These are phyloP conservation scores for Lasiodiplodia gonubiensis DNA, from an alignment of 2,329 filamentous ascomycete genomes.

Conservation along the genomic window DNA sequence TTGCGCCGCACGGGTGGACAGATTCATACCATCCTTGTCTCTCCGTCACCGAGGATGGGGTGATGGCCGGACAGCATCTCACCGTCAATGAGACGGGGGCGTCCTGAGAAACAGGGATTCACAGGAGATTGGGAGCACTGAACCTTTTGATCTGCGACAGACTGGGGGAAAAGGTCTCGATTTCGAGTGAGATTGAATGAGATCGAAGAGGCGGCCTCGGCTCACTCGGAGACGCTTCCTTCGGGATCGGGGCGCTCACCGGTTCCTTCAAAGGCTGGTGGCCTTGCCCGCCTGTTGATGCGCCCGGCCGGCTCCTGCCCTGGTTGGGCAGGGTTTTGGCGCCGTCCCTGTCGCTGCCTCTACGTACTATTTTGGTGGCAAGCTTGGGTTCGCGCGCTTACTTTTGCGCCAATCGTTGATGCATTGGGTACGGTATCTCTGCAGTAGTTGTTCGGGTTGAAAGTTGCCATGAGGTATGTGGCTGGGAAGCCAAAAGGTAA, in stretches of 20 bases:
- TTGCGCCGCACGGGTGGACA: neutral
- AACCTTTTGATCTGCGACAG: neutral
- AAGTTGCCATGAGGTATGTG: neutral
- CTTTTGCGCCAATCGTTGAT: neutral
- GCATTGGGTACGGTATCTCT: neutral
- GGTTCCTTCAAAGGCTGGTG: neutral
- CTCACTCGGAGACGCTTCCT: neutral
- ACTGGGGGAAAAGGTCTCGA: neutral
- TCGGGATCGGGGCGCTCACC: constrained; percentile 1
- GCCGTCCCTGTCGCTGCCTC: neutral
- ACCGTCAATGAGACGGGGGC: neutral
- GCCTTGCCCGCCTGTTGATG: neutral
- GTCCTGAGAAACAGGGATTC: neutral
- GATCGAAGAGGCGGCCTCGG: neutral
- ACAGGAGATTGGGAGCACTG: neutral
- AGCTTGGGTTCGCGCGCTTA: neutral
- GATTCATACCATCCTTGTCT: neutral
- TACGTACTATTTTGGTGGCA: neutral
- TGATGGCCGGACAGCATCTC: neutral
- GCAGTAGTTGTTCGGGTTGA: too few relatives aligned
- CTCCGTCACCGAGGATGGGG: neutral
- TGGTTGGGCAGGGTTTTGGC: neutral
- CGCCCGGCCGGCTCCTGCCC: neutral
- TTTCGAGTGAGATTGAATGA: constrained; percentile 1
- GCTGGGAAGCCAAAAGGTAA: neutral